phyloP scores from a whole-genome alignment of 345 rosid genomes.

The Dipteronia sinensis region DNA sequence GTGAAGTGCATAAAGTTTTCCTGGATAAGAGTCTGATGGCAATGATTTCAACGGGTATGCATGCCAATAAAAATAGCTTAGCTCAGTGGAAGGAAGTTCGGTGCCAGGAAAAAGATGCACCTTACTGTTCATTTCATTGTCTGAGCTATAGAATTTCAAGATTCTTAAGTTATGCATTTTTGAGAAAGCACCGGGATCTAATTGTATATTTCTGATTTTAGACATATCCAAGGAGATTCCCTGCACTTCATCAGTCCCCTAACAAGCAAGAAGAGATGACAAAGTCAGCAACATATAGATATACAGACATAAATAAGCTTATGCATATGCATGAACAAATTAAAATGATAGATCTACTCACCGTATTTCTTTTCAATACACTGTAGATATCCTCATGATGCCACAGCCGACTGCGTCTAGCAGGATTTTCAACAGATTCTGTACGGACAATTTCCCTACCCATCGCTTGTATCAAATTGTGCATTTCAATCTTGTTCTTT shows the following conservation, averaged over 20 bases:
- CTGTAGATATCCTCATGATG: slow-evolving; percentile 22
- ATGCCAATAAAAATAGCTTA: background rate
- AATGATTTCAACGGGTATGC: background rate
- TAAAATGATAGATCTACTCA: slow-evolving; percentile 7
- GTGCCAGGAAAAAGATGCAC: background rate
- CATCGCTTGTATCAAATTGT: slow-evolving; percentile 34
- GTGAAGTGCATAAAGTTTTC: background rate
- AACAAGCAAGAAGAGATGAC: background rate
- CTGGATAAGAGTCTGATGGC: background rate
- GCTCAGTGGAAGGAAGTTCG: background rate
- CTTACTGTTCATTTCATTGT: background rate
- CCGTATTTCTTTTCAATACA: slow-evolving; percentile 23
- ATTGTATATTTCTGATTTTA: background rate
- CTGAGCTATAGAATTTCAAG: background rate
- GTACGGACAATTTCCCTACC: slow-evolving; percentile 31
- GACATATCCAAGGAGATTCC: slow-evolving; percentile 25
- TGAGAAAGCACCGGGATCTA: slow-evolving; percentile 21
- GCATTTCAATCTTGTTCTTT: slow-evolving; percentile 14
- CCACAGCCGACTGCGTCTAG: slow-evolving; percentile 29
- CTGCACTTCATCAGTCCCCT: slow-evolving; percentile 37
- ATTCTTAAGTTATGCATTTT: slow-evolving; percentile 13
- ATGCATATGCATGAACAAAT: too few species aligned
- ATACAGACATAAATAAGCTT: too few species aligned
- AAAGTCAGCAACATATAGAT: background rate
- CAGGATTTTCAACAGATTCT: slow-evolving; percentile 21